Conservation (phyloP, 495 filamentous ascomycete genomes). For the Amorphotheca resinae region DNA sequence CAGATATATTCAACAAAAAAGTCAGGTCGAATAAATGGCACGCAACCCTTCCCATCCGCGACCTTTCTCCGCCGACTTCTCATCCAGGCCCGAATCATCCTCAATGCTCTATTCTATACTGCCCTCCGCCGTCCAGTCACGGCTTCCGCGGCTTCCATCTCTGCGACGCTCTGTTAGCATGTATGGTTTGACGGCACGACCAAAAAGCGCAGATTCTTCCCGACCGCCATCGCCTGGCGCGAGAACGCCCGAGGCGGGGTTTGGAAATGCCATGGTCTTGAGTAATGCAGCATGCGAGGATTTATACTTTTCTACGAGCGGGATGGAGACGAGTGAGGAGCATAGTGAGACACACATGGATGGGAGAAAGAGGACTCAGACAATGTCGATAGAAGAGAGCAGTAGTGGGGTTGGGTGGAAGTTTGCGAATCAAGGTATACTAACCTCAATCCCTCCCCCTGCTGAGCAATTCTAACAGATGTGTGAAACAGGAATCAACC, state of each 20-base stretch:
- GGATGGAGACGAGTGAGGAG: slow-evolving; percentile 3
- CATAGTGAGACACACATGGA: slow-evolving; percentile 4
- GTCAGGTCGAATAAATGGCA: too few relatives aligned
- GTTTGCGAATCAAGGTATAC: slow-evolving; percentile 32
- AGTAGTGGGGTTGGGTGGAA: slow-evolving; percentile 32
- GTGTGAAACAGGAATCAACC: slow-evolving; percentile 22
- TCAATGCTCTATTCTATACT: slow-evolving; percentile 20
- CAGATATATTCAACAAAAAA: too few relatives aligned
- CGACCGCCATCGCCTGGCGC: slow-evolving; percentile 6
- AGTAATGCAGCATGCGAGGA: background rate
- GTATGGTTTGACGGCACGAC: slow-evolving; percentile 9
- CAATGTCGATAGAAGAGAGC: slow-evolving; percentile 15
- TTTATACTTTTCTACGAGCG: slow-evolving; percentile 5
- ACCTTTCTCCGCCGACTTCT: slow-evolving; percentile 7
- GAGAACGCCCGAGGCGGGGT: slow-evolving; percentile 8
- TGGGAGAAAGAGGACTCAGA: background rate
- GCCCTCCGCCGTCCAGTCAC: slow-evolving; percentile 13
- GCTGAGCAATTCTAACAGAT: background rate
- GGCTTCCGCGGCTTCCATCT: slow-evolving; percentile 16
- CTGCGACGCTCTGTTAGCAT: slow-evolving; percentile 13
- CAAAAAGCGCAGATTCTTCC: background rate
- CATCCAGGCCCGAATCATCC: background rate
- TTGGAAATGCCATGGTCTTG: slow-evolving; percentile 12
- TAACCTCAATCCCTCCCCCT: background rate
- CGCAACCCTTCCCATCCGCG: background rate